Conservation (phyloP, 129 eudicot species). For the Deinandra increscens region DNA sequence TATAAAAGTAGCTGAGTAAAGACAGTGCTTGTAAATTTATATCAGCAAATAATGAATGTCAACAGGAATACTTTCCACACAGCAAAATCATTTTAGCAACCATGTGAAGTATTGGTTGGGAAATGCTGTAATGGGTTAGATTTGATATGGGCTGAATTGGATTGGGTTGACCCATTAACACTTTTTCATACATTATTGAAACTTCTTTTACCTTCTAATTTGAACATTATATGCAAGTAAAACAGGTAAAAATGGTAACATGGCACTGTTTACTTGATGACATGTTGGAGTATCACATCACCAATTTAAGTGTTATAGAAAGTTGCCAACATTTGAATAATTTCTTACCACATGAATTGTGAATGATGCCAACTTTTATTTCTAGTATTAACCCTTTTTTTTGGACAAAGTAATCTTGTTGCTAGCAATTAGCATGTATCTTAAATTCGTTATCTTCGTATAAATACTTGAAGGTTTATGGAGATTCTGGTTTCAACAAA, state of each 20-base stretch:
- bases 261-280: too few relatives aligned
- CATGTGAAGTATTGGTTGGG: background rate
- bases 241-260: too few relatives aligned
- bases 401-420: background rate
- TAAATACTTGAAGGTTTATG: background rate
- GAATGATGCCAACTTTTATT: background rate
- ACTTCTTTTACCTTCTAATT: background rate
- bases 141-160: background rate
- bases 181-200: background rate
- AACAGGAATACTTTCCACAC: constrained; percentile 6
- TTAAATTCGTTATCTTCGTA: background rate
- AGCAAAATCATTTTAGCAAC: background rate
- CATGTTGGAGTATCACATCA: too few relatives aligned
- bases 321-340: background rate
- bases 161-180: background rate
- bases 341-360: background rate
- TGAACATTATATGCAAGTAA: too few relatives aligned
- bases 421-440: background rate
- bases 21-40: background rate
- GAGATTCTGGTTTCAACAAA: background rate
- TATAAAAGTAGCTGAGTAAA: background rate
- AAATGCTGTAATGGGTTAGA: background rate
- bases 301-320: background rate
- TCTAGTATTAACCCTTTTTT: background rate
- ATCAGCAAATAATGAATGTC: background rate